Conservation (phyloP, 2,329 filamentous ascomycete genomes). For the Epichloe gansuensis region DNA sequence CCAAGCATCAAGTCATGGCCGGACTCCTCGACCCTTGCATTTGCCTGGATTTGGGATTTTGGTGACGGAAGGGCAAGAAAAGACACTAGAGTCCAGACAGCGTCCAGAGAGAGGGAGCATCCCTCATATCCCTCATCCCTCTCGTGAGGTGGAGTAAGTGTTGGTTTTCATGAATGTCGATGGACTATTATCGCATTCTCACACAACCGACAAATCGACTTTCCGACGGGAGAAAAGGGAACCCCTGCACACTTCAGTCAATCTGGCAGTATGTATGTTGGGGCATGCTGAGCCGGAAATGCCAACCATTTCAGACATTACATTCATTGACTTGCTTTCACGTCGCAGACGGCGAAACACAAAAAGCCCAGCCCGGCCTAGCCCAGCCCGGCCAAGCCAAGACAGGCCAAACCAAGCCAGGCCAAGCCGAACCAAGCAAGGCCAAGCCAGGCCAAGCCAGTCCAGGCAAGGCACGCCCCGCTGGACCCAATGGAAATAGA, state of each 20-base stretch:
- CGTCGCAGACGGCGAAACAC: background rate
- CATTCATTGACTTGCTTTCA: background rate
- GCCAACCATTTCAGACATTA: background rate
- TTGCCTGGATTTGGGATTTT: too few species aligned
- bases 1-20: background rate
- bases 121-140: too few species aligned
- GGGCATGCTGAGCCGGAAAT: background rate
- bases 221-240: too few species aligned
- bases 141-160: too few species aligned
- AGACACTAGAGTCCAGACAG: too few species aligned
- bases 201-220: too few species aligned
- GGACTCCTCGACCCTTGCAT: background rate
- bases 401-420: too few species aligned
- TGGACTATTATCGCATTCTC: too few species aligned
- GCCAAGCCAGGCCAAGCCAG: background rate
- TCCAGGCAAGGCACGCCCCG: background rate
- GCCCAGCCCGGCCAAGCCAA: background rate
- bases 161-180: too few species aligned
- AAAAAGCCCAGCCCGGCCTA: background rate
- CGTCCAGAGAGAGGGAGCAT: too few species aligned
- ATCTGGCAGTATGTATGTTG: background rate
- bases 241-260: background rate
- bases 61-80: too few species aligned
- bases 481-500: background rate
- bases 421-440: too few species aligned